These are phyloP conservation scores for Prillingera fragicola DNA, from an alignment of 1,284 basidiomycete genomes.

Conservation along the genomic window DNA sequence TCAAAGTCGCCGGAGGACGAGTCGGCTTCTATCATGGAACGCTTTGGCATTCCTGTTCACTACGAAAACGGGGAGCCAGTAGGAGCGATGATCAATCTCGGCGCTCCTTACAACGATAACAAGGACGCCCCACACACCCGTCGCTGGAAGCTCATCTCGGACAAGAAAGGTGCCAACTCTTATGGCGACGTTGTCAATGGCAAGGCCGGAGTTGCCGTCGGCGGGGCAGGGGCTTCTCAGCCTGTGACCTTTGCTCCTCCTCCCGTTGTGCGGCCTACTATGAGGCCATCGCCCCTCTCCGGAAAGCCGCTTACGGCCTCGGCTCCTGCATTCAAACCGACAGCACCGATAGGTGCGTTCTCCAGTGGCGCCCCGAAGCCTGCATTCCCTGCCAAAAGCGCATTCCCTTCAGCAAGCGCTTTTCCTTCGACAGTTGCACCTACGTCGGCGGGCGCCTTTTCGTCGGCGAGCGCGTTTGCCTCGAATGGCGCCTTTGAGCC, in stretches of 20 bases:
- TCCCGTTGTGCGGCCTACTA: background rate
- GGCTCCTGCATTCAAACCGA: background rate
- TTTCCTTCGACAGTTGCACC: background rate
- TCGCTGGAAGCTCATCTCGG: conserved; percentile 66
- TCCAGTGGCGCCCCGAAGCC: background rate
- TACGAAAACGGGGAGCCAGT: conserved; percentile 35
- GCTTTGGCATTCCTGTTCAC: conserved; percentile 43
- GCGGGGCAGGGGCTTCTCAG: conserved; percentile 1
- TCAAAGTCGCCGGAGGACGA: conserved; percentile 26
- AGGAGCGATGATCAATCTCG: conserved; percentile 56
- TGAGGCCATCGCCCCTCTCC: too few species aligned
- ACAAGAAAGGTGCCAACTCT: conserved; percentile 58
- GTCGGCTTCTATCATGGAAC: conserved; percentile 30
- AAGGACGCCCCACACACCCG: conserved; percentile 61
- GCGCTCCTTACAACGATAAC: conserved; percentile 61
- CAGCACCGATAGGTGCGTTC: background rate
- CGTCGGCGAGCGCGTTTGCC: conserved; percentile 2
- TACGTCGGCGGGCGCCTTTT: background rate
- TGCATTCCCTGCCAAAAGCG: background rate
- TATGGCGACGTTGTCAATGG: conserved; percentile 77
- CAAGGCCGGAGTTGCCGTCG: conserved; percentile 42
- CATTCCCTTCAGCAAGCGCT: too few species aligned
- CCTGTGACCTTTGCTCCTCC: background rate
- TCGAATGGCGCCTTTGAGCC: background rate
- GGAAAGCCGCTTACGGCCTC: background rate